phyloP scores from a whole-genome alignment of 176 grass and related monocot species.

The Triticum dicoccoides region DNA sequence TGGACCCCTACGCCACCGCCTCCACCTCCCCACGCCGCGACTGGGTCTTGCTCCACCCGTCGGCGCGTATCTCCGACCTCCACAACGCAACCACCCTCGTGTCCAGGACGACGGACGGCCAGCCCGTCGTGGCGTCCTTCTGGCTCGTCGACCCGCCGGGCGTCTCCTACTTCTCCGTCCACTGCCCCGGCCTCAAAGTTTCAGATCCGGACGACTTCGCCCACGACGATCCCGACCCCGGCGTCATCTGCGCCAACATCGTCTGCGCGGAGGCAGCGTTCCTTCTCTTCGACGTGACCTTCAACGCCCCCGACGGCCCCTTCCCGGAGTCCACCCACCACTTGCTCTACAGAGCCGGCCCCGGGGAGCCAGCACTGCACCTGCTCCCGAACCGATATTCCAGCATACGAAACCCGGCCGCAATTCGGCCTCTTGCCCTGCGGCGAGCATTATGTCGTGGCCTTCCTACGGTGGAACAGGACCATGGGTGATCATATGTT shows the following conservation, averaged over 20 bases:
- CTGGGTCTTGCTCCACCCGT: not conserved
- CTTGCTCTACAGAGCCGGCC: not conserved
- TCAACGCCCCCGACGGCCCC: not conserved
- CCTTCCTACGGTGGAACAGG: not conserved
- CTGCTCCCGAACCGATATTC: not conserved
- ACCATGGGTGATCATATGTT: not conserved
- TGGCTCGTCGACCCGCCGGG: not conserved
- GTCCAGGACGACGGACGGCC: not conserved
- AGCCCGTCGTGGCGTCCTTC: not conserved
- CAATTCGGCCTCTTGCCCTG: not conserved
- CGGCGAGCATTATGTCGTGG: not conserved
- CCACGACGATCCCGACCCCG: not conserved
- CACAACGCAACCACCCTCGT: not conserved
- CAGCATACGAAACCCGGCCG: not conserved
- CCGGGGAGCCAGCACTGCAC: not conserved
- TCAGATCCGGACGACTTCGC: not conserved
- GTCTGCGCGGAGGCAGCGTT: not conserved
- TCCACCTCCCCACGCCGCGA: not conserved
- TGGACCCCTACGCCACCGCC: not conserved
- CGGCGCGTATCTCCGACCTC: not conserved
- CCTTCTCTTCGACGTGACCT: not conserved
- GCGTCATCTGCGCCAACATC: not conserved
- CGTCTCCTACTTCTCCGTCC: not conserved
- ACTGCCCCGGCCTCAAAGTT: not conserved
- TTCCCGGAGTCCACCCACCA: not conserved